These are phyloP conservation scores for Hyphopichia pseudoburtonii DNA, from an alignment of 1,139 yeast genomes.

Conservation along the genomic window DNA sequence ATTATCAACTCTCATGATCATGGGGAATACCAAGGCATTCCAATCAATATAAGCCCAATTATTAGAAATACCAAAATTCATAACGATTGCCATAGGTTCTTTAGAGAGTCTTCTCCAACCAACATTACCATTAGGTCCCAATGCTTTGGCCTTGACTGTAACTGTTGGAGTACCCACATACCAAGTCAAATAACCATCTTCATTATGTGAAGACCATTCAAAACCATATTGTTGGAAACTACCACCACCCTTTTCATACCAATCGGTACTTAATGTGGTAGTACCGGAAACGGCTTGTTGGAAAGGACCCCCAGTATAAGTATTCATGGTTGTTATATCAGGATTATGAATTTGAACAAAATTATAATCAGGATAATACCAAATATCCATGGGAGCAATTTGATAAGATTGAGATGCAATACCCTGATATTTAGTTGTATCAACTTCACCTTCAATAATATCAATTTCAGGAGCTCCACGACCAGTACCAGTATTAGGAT, in stretches of 20 bases:
- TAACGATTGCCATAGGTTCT: conserved; percentile 28
- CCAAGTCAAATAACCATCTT: conserved; percentile 28
- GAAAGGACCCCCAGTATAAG: conserved; percentile 31
- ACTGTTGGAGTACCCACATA: conserved; percentile 26
- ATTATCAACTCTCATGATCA: conserved; percentile 24
- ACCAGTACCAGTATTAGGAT: conserved; percentile 20
- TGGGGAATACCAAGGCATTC: conserved; percentile 25
- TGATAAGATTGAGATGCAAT: conserved; percentile 29
- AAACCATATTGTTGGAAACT: conserved; percentile 25
- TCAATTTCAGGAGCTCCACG: conserved; percentile 29
- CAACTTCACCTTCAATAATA: conserved; percentile 25
- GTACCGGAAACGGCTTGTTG: conserved; percentile 31
- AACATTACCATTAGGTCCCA: conserved; percentile 28
- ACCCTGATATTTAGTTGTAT: conserved; percentile 19
- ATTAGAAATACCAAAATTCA: conserved; percentile 30
- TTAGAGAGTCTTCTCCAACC: conserved; percentile 26
- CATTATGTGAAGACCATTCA: conserved; percentile 23
- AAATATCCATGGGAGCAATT: conserved; percentile 30
- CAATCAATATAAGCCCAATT: conserved; percentile 34
- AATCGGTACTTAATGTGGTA: conserved; percentile 22
- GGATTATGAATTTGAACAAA: conserved; percentile 21
- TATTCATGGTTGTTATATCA: conserved; percentile 25
- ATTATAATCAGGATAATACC: conserved; percentile 31
- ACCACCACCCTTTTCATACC: conserved; percentile 25
- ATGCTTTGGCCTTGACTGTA: conserved; percentile 21